Evolutionary conservation across 2,329 filamentous ascomycete genomes (phyloP).

Genomic region (Paecilomyces sp.): DNA sequence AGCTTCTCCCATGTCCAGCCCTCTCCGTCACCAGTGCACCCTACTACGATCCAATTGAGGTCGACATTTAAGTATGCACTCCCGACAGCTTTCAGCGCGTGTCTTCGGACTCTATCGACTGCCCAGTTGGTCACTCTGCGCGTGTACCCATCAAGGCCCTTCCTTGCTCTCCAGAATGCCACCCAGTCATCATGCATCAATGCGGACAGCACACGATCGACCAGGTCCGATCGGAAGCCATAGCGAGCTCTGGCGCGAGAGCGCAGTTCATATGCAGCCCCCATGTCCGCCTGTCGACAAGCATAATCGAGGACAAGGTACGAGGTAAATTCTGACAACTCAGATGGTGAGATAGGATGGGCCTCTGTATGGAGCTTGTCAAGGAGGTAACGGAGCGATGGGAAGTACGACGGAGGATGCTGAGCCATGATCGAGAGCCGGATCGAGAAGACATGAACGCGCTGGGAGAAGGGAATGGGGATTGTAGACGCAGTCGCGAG

Average conservation of each 20-base stretch:
- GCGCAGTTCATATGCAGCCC: slow-evolving; percentile 63
- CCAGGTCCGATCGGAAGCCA: slow-evolving; percentile 56
- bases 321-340: slow-evolving; percentile 69
- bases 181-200: slow-evolving; percentile 79
- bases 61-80: slow-evolving; percentile 71
- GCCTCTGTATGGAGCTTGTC: slow-evolving; percentile 57
- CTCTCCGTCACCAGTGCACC: slow-evolving; percentile 32
- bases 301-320: slow-evolving; percentile 84
- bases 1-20: slow-evolving; percentile 63
- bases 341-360: slow-evolving; percentile 61
- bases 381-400: slow-evolving; percentile 74
- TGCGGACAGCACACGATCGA: slow-evolving; percentile 62
- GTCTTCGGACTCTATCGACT: slow-evolving; percentile 63
- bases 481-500: slow-evolving; percentile 64
- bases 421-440: slow-evolving; percentile 72
- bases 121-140: slow-evolving; percentile 75
- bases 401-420: slow-evolving; percentile 83
- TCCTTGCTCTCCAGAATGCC: slow-evolving; percentile 64
- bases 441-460: slow-evolving; percentile 87
- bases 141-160: slow-evolving; percentile 71
- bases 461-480: slow-evolving; percentile 72
- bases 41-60: slow-evolving; percentile 61
- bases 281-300: slow-evolving; percentile 70
- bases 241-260: slow-evolving; percentile 43
- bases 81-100: slow-evolving; percentile 81